These are phyloP conservation scores for Phytophthora aleatoria DNA, from an alignment of 352 stramenopile genomes.

Conservation along the genomic window DNA sequence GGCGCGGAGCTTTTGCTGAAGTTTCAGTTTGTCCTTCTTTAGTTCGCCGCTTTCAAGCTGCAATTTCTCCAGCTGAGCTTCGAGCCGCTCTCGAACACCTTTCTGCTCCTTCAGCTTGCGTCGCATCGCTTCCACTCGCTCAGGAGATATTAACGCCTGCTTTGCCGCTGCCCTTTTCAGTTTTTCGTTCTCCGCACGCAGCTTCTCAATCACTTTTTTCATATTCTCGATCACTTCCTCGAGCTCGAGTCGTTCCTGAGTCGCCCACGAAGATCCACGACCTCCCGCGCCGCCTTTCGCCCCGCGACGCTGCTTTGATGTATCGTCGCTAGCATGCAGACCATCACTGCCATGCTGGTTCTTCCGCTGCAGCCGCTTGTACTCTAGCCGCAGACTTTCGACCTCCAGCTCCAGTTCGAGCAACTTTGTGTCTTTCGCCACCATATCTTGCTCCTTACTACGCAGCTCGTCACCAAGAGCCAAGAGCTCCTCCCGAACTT, in stretches of 20 bases:
- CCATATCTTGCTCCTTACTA: constrained; percentile 50
- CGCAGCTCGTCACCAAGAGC: constrained; percentile 51
- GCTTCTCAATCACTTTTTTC: constrained; percentile 83
- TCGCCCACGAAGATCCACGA: constrained; percentile 19
- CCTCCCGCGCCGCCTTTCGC: constrained; percentile 13
- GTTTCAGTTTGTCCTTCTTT: constrained; percentile 64
- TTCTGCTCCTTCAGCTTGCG: constrained; percentile 57
- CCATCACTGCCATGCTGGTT: constrained; percentile 8
- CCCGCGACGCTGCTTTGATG: constrained; percentile 8
- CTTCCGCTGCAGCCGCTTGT: constrained; percentile 57
- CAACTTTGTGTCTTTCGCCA: constrained; percentile 66
- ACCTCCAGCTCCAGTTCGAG: constrained; percentile 74
- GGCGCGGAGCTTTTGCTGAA: constrained; percentile 68
- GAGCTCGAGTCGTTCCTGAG: constrained; percentile 57
- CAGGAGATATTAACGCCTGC: constrained; percentile 36
- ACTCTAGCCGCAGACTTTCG: constrained; percentile 71
- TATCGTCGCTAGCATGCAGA: constrained; percentile 10
- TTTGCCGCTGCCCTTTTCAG: constrained; percentile 42
- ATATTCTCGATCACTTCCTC: constrained; percentile 83
- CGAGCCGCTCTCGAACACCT: constrained; percentile 43
- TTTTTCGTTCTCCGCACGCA: constrained; percentile 74
- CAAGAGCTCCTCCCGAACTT: constrained; percentile 53
- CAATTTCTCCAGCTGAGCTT: constrained; percentile 47
- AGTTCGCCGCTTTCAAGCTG: constrained; percentile 44
- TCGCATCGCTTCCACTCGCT: constrained; percentile 49